Base-by-base conservation (phyloP, 441 rosid genomes). In the Erysimum cheiri region DNA sequence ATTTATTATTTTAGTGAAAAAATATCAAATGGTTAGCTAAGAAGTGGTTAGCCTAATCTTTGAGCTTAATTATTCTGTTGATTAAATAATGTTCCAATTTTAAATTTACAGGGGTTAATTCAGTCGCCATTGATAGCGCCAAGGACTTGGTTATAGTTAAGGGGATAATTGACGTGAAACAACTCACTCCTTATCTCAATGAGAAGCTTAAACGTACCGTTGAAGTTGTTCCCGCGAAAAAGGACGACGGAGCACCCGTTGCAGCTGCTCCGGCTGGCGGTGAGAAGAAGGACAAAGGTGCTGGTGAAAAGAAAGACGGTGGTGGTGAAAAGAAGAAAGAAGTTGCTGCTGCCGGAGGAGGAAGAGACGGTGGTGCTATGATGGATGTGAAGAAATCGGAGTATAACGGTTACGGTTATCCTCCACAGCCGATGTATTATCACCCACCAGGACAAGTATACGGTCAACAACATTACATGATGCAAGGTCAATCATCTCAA, bases 131-230 rank as follows among this genome's bases (percentile, higher is more conserved):
- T 1, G 96, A 92, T 71, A 80, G 65, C 13, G 80, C 72, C 6
- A 92, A 88, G 76, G 96, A 92, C 61, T 77, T 84, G 22, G 90
- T 94, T 14, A 78, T 86, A 28, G 93, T 90, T 28, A 90, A 81
- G 15, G 99, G 99, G 1, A 86, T 84, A 7, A 77, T 86, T 81
- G 92, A 91, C 69, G 85, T 67, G 0, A 85, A 92, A 66, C 76
- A 81, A 14, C 74, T 90, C 43, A 74, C 70, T 13, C 83, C 91
- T 22, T 70, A 77, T 41, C 88, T 94, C 6, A 71, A 53, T 14
- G 82, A 80, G 60, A 94, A 86, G 81, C 83, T 92, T 41, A 87
- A 72, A 57, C 80, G 94, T 29, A 77, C 19, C 17, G 94, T 94
- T 3, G 99, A 90, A 57, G 83, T 94, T 15, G 82, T 88, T 1